Base-by-base conservation (phyloP, 441 rosid species). In the Pelargonium australe region DNA sequence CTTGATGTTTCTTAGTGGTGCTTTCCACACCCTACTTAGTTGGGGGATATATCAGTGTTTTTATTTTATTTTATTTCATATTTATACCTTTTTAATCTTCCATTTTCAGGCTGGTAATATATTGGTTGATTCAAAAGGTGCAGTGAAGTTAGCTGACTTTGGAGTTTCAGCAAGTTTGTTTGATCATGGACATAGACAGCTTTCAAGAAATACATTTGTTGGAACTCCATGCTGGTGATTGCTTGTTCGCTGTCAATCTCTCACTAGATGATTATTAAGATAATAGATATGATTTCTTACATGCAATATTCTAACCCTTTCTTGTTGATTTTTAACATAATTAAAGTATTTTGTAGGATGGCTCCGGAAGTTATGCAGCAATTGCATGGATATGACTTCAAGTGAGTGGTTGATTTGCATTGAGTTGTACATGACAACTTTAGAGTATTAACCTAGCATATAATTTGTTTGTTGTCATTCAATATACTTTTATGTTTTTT, bases 361-460 rank as follows among this genome's bases (percentile, higher is more conserved):
- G 99, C 99, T 78, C 98, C 99, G 72, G 99, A 92, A 87, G 99
- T 95, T 65, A 92, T 95, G 97, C 99, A 95, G 80, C 98, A 92
- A 70, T 76, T 92, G 80, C 97, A 92, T 69, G 99, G 98, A 75
- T 95, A 95, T 85, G 98, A 95, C 82, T 95, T 92, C 68, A 95
- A 87, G 99, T 95, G 84, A 89, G 96, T 79, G 37, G 37, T 34
- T 34, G 37, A 34, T 34, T 34, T 34, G 37, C 37, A 34, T 34
- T 34, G 37, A 34, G 6, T 34, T 34, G 37, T 34, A 34, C 3
- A 34, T 34, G 37, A 3, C 37, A 34, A 3, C 37, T 34, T 3
- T 34, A 34, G 37, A 34, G 37, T 34, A 34, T 3, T 34, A 4
- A 34, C 37, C 37, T 34, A 34, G 37, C 37, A 4, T 34, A 34